These are phyloP conservation scores for Trichomonascus vanleenenianus DNA, from an alignment of 805 yeast genomes.

Conservation along the genomic window DNA sequence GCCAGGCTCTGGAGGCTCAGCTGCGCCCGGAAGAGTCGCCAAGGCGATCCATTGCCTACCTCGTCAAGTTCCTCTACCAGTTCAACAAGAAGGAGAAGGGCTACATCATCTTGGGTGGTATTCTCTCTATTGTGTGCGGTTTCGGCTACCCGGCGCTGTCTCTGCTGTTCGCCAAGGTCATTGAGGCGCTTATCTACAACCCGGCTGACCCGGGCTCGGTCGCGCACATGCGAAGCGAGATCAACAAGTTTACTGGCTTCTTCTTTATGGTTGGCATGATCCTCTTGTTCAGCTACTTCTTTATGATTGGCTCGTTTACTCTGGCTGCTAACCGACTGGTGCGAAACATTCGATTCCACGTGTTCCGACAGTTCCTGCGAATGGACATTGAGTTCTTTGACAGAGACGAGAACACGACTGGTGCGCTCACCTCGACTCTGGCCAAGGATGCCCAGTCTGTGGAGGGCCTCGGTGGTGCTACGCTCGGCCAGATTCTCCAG, in stretches of 20 bases:
- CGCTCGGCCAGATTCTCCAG: constrained; percentile 32
- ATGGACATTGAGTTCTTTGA: constrained; percentile 33
- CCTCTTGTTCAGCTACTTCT: constrained; percentile 19
- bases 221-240: constrained; percentile 26
- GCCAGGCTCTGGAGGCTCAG: constrained; percentile 12
- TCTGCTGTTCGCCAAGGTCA: constrained; percentile 30
- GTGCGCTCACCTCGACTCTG: constrained; percentile 30
- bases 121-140: constrained; percentile 25
- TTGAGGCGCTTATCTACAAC: constrained; percentile 28
- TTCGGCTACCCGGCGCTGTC: constrained; percentile 32
- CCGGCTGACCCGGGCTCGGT: constrained; percentile 17
- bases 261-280: constrained; percentile 29
- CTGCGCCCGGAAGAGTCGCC: background rate
- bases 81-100: constrained; percentile 23
- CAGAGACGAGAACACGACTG: constrained; percentile 30
- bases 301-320: constrained; percentile 19
- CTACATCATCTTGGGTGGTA: constrained; percentile 21
- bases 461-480: constrained; percentile 34
- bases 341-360: constrained; percentile 26
- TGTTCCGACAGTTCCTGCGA: constrained; percentile 29
- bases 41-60: constrained; percentile 4
- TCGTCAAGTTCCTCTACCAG: constrained; percentile 16
- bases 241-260: constrained; percentile 29
- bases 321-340: constrained; percentile 28
- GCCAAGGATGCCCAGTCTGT: constrained; percentile 36